Evolutionary conservation across 352 stramenopile species (phyloP).

Genomic region (Pilasporangium apinafurcum): DNA sequence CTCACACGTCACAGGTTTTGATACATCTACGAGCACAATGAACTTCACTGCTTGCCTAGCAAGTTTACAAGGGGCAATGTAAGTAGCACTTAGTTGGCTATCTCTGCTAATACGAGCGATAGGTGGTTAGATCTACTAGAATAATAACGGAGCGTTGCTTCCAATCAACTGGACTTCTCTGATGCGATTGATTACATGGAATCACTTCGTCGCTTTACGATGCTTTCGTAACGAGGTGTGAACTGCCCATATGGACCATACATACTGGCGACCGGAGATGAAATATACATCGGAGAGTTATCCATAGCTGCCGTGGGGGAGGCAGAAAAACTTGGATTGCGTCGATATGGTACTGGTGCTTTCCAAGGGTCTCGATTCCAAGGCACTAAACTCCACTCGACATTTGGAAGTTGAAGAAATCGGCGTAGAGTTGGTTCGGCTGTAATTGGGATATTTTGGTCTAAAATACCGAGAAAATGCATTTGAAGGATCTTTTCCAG

Average conservation of each 20-base stretch:
- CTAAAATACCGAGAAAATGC: constrained; percentile 54
- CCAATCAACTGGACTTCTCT: background rate
- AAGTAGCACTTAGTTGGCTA: no score
- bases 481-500: constrained; percentile 50
- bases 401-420: constrained; percentile 59
- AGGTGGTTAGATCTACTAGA: background rate
- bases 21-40: constrained; percentile 3
- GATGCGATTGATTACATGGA: constrained; percentile 55
- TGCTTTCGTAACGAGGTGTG: constrained; percentile 20
- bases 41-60: no score
- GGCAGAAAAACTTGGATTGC: constrained; percentile 15
- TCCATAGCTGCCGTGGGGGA: constrained; percentile 14
- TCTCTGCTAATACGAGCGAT: background rate
- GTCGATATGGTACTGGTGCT: background rate
- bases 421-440: constrained; percentile 56
- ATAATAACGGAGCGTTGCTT: background rate
- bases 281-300: constrained; percentile 9
- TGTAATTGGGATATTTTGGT: constrained; percentile 60
- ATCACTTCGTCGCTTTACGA: constrained; percentile 31
- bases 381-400: constrained; percentile 67
- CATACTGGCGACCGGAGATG: constrained; percentile 15
- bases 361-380: constrained; percentile 13
- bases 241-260: constrained; percentile 16
- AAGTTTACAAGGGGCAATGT: no score
- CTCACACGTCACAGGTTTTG: constrained; percentile 4